Conservation (phyloP, 2,329 filamentous ascomycete genomes). For the Fusarium citri region DNA sequence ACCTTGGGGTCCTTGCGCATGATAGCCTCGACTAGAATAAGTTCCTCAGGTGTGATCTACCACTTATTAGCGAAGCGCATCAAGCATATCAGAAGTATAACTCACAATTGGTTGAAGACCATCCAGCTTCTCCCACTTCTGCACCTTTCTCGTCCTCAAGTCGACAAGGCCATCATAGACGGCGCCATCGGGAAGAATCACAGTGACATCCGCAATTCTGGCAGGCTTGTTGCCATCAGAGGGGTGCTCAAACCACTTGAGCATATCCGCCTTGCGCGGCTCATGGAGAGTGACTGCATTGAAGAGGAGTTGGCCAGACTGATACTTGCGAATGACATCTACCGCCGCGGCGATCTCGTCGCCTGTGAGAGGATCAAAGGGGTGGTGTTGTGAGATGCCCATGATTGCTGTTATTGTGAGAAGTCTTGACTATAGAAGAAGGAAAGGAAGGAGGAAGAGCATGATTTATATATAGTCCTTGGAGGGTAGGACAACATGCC, state of each 20-base stretch:
- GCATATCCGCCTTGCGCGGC: conserved; percentile 86
- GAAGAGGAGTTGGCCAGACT: conserved; percentile 77
- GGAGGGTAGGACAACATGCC: neutral
- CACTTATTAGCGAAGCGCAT: conserved; percentile 46
- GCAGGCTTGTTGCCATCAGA: conserved; percentile 70
- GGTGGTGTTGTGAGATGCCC: conserved; percentile 36
- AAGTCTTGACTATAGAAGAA: neutral
- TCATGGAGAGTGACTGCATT: conserved; percentile 88
- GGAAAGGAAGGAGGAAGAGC: neutral
- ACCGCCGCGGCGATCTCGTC: conserved; percentile 78
- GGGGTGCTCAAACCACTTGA: conserved; percentile 78
- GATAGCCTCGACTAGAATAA: conserved; percentile 81
- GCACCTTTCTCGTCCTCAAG: conserved; percentile 72
- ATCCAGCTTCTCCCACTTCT: conserved; percentile 79
- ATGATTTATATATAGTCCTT: conserved; percentile 37
- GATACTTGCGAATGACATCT: conserved; percentile 73
- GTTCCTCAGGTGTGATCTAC: conserved; percentile 90
- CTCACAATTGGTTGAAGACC: conserved; percentile 83
- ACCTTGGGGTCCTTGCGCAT: conserved; percentile 84
- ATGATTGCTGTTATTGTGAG: conserved; percentile 16
- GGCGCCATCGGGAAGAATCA: conserved; percentile 80
- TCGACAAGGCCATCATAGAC: conserved; percentile 87
- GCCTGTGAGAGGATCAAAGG: conserved; percentile 60
- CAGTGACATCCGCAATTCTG: conserved; percentile 84
- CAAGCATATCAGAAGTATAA: neutral